Conservation (phyloP, 2,329 filamentous ascomycete species). For the Aurifilum marmelostoma region DNA sequence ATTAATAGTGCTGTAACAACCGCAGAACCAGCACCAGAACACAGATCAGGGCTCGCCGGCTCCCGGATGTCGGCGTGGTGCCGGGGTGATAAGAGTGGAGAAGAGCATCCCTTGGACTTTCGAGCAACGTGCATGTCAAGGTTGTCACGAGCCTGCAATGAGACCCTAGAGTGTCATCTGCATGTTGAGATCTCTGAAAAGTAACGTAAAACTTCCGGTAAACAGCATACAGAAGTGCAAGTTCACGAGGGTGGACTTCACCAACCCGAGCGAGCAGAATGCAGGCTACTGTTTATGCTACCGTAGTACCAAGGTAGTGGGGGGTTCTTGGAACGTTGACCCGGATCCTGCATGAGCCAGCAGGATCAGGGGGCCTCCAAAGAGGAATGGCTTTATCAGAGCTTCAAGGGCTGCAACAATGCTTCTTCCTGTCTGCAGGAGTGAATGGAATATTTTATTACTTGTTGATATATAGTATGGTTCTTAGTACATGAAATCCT, state of each 20-base stretch:
- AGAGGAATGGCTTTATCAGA: background rate
- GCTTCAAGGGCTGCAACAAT: background rate
- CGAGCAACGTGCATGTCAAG: background rate
- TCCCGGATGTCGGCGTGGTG: background rate
- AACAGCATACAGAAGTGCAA: background rate
- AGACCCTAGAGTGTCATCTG: background rate
- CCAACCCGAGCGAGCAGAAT: background rate
- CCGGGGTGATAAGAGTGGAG: slow-evolving; percentile 6
- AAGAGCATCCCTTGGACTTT: background rate
- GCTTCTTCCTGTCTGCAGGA: background rate
- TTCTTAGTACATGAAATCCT: background rate
- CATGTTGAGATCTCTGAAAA: background rate
- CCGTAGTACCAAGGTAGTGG: background rate
- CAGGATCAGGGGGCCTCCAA: background rate
- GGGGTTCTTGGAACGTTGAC: slow-evolving; percentile 2
- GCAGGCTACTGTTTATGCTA: background rate
- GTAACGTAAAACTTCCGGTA: background rate
- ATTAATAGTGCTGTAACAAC: background rate
- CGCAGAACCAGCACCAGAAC: background rate
- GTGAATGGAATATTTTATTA: background rate
- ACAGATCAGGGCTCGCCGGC: background rate
- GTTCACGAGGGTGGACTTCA: background rate
- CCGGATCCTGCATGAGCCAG: background rate
- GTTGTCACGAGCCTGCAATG: background rate
- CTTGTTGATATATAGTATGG: background rate